These are phyloP conservation scores for Pisolithus thermaeus DNA, from an alignment of 1,284 basidiomycete genomes.

Conservation along the genomic window DNA sequence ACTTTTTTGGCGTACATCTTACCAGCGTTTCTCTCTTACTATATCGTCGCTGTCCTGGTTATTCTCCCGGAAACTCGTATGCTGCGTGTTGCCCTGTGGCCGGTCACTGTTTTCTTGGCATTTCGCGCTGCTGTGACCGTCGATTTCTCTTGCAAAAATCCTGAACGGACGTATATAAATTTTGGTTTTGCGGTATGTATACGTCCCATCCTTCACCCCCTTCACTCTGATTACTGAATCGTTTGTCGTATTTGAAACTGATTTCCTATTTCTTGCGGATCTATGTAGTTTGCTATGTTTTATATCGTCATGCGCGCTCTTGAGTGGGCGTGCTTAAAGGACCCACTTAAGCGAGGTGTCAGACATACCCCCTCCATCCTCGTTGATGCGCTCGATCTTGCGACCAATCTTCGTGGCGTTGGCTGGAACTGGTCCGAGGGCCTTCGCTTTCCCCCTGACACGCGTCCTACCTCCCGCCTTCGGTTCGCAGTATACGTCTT, in stretches of 20 bases:
- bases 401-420: slow-evolving; percentile 41
- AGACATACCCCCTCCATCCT: slow-evolving; percentile 7
- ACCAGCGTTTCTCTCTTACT: slow-evolving; percentile 29
- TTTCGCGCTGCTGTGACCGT: slow-evolving; percentile 37
- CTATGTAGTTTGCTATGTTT: not conserved
- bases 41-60: slow-evolving; percentile 43
- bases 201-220: not conserved
- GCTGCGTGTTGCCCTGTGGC: slow-evolving; percentile 40
- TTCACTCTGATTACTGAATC: not conserved
- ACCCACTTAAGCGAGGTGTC: slow-evolving; percentile 4
- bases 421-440: slow-evolving; percentile 41
- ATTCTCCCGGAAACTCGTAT: slow-evolving; percentile 37
- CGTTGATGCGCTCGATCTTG: slow-evolving; percentile 43
- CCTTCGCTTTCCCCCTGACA: slow-evolving; percentile 38
- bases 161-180: slow-evolving; percentile 33
- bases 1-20: not conserved
- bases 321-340: slow-evolving; percentile 12
- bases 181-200: slow-evolving; percentile 32
- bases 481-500: slow-evolving; percentile 33
- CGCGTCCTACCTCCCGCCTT: slow-evolving; percentile 21
- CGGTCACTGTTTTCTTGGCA: slow-evolving; percentile 35
- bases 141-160: slow-evolving; percentile 34
- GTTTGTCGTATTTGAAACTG: not conserved
- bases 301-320: slow-evolving; percentile 8
- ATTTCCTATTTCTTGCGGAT: too few species aligned